Evolutionary conservation across 306 rosid genomes (phyloP).

Genomic region (Cyamopsis tetragonoloba): DNA sequence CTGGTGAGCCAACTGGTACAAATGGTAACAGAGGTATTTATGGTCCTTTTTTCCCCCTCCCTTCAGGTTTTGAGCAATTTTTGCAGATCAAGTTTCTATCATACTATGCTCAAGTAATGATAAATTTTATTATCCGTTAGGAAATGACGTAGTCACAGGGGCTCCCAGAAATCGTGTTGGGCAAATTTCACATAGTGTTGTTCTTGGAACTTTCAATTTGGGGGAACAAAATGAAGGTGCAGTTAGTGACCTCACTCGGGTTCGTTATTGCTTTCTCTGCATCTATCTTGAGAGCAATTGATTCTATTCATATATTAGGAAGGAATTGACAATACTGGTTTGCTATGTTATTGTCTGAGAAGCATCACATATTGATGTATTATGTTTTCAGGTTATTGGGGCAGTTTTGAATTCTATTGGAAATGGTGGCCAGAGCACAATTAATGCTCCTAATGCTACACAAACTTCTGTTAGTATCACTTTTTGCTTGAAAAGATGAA

Average conservation of each 20-base stretch:
- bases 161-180: conserved; percentile 71
- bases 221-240: conserved; percentile 90
- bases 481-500: conserved; percentile 15
- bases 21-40: conserved; percentile 42
- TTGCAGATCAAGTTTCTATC: neutral
- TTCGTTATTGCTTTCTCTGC: conserved; percentile 32
- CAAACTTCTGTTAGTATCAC: conserved; percentile 61
- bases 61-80: neutral
- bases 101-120: conserved; percentile 8
- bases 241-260: conserved; percentile 85
- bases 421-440: conserved; percentile 55
- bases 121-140: conserved; percentile 35
- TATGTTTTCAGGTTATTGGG: conserved; percentile 73
- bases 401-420: conserved; percentile 91
- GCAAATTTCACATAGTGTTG: conserved; percentile 93
- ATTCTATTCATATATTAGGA: conserved; percentile 9
- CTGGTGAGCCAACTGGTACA: conserved; percentile 51
- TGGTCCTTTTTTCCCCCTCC: neutral
- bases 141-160: conserved; percentile 58
- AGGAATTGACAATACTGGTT: neutral
- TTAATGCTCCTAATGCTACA: conserved; percentile 37
- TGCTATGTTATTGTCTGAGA: neutral
- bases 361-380: neutral
- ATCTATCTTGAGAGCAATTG: neutral
- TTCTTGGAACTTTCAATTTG: conserved; percentile 89